Conservation (phyloP, 805 yeast genomes). For the Yamadazyma sp. region DNA sequence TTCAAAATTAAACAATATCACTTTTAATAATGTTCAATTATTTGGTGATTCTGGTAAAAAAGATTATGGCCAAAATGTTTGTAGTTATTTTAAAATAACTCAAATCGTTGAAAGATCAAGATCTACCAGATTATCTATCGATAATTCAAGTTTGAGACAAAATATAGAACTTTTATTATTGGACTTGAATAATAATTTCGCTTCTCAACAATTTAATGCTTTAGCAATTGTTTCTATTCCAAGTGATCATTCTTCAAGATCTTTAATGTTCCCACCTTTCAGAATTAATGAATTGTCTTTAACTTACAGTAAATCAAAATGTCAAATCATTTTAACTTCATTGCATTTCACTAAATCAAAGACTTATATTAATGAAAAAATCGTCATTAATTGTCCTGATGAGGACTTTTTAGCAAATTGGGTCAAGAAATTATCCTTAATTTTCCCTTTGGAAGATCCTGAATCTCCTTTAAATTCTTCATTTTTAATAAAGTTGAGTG, state of each 20-base stretch:
- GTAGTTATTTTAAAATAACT: constrained; percentile 32
- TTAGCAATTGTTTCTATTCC: constrained; percentile 31
- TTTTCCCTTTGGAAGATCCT: constrained; percentile 31
- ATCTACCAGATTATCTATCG: constrained; percentile 17
- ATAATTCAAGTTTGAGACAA: constrained; percentile 12
- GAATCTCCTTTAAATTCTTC: constrained; percentile 19
- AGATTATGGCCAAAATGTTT: constrained; percentile 21
- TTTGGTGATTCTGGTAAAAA: constrained; percentile 18
- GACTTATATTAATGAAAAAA: constrained; percentile 8
- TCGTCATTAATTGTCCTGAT: constrained; percentile 15
- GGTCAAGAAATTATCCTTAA: constrained; percentile 27
- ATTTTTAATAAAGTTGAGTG: constrained; percentile 19
- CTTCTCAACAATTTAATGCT: constrained; percentile 25
- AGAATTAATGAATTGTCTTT: constrained; percentile 19
- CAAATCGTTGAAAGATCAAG: constrained; percentile 36
- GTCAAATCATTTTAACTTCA: constrained; percentile 14
- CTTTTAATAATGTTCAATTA: constrained; percentile 32
- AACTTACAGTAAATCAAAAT: constrained; percentile 12
- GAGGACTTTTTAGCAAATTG: constrained; percentile 22
- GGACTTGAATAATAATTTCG: constrained; percentile 20
- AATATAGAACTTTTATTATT: constrained; percentile 33
- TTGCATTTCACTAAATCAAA: constrained; percentile 17
- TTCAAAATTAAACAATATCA: constrained; percentile 27
- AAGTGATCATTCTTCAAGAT: constrained; percentile 19
- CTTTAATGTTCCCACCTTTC: constrained; percentile 41